Conservation (phyloP, 1,284 basidiomycete genomes). For the Ganoderma sp. region DNA sequence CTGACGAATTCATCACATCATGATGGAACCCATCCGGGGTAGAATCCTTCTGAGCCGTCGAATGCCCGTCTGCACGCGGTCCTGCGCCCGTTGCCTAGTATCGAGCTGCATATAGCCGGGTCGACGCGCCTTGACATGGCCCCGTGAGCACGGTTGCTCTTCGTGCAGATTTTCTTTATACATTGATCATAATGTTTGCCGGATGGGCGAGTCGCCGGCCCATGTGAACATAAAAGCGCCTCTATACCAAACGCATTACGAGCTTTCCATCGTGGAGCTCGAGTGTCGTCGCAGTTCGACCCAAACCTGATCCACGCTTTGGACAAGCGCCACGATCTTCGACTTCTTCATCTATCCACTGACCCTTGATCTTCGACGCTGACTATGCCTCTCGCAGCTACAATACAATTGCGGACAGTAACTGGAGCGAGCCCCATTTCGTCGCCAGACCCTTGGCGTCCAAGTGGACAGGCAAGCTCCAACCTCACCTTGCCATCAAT, state of each 20-base stretch:
- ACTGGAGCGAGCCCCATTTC: conserved; percentile 61
- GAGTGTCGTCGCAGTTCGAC: not conserved
- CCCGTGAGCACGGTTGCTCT: not conserved
- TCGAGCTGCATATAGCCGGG: not conserved
- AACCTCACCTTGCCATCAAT: conserved; percentile 65
- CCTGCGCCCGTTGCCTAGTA: not conserved
- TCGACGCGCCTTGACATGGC: not conserved
- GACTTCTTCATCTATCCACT: not conserved
- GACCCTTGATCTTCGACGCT: not conserved
- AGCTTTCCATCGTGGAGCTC: not conserved
- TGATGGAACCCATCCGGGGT: not conserved
- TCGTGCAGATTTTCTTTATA: not conserved
- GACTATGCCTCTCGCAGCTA: conserved; percentile 44
- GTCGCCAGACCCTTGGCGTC: conserved; percentile 71
- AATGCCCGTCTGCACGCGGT: not conserved
- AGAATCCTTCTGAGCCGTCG: not conserved
- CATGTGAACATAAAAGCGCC: not conserved
- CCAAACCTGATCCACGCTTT: not conserved
- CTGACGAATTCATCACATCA: conserved; percentile 1
- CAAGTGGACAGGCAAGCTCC: conserved; percentile 63
- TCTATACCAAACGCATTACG: not conserved
- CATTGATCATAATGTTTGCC: not conserved
- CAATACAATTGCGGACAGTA: conserved; percentile 56
- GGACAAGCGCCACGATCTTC: conserved; percentile 1
- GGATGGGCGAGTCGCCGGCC: not conserved